Evolutionary conservation across 1,284 basidiomycete species (phyloP).

Genomic region (Irpex sp.): DNA sequence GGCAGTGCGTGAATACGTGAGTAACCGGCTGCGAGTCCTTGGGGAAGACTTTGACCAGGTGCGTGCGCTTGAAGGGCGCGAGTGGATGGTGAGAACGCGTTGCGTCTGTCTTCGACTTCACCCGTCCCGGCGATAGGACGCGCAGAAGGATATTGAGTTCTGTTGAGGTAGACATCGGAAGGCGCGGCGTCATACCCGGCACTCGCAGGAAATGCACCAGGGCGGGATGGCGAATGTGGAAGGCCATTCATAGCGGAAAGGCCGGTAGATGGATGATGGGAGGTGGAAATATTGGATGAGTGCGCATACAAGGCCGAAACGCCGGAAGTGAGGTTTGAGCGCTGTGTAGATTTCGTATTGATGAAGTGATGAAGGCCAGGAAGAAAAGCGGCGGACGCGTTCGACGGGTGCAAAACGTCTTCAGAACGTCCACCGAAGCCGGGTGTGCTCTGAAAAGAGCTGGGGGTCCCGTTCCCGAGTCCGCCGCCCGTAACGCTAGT

Average conservation of each 20-base stretch:
- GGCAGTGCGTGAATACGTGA: slow-evolving; percentile 78
- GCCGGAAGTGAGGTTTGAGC: slow-evolving; percentile 22
- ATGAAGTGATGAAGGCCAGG: slow-evolving; percentile 63
- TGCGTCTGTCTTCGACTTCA: slow-evolving; percentile 26
- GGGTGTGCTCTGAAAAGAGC: slow-evolving; percentile 42
- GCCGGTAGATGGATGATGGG: slow-evolving; percentile 21
- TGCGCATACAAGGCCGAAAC: slow-evolving; percentile 23
- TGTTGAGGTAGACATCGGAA: slow-evolving; percentile 22
- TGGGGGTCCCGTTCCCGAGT: slow-evolving; percentile 41
- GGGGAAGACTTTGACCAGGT: slow-evolving; percentile 83
- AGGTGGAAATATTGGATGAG: slow-evolving; percentile 17
- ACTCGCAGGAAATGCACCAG: slow-evolving; percentile 21
- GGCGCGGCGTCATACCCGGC: slow-evolving; percentile 29
- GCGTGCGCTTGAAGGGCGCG: slow-evolving; percentile 75
- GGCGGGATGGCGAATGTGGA: slow-evolving; percentile 26
- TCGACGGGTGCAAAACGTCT: slow-evolving; percentile 44
- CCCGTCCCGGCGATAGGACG: slow-evolving; percentile 26
- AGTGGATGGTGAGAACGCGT: slow-evolving; percentile 57
- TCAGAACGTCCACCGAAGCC: slow-evolving; percentile 34
- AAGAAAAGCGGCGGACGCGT: slow-evolving; percentile 77
- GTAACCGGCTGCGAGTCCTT: slow-evolving; percentile 83
- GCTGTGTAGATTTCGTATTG: slow-evolving; percentile 35
- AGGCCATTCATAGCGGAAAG: slow-evolving; percentile 24
- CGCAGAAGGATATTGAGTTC: slow-evolving; percentile 22
- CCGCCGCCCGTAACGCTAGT: slow-evolving; percentile 22